These are phyloP conservation scores for Austroboletus festivus DNA, from an alignment of 768 basidiomycete species.

Conservation along the genomic window DNA sequence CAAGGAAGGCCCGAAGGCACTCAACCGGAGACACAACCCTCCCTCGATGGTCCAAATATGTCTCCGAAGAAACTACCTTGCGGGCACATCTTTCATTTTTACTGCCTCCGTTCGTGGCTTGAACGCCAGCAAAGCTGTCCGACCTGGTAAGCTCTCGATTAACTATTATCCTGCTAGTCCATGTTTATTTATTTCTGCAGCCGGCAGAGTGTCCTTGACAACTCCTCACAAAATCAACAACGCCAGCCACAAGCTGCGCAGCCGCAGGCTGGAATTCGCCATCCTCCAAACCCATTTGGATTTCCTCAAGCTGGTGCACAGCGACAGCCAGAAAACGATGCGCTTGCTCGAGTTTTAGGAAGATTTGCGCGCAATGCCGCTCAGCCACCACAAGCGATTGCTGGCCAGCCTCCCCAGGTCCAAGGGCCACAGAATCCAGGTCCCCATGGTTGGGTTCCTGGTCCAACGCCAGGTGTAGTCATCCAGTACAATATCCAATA, in stretches of 20 bases:
- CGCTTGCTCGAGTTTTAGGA: constrained; percentile 37
- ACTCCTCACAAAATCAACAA: constrained; percentile 33
- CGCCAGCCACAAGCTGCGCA: constrained; percentile 26
- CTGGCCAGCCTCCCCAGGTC: constrained; percentile 30
- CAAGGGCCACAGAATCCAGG: constrained; percentile 32
- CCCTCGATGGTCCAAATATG: constrained; percentile 77
- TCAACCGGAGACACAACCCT: constrained; percentile 19
- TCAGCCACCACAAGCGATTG: constrained; percentile 37
- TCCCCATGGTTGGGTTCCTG: constrained; percentile 35
- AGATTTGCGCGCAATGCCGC: constrained; percentile 55
- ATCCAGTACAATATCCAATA: constrained; percentile 67
- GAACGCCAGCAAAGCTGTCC: constrained; percentile 99
- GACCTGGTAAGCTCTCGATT: constrained; percentile 69
- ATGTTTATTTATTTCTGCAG: constrained; percentile 34
- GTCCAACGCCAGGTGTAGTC: constrained; percentile 45
- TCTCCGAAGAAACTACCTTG: constrained; percentile 96
- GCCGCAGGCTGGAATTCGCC: constrained; percentile 31
- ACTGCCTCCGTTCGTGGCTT: constrained; percentile 95
- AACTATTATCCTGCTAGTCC: neutral
- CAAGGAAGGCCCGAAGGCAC: constrained; percentile 29
- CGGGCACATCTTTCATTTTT: constrained; percentile 97
- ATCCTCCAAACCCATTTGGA: constrained; percentile 30
- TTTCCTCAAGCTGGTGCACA: constrained; percentile 29
- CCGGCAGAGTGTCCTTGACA: constrained; percentile 74
- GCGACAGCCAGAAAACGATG: constrained; percentile 38